Conservation (phyloP, 345 rosid genomes). For the Jatropha curcas region DNA sequence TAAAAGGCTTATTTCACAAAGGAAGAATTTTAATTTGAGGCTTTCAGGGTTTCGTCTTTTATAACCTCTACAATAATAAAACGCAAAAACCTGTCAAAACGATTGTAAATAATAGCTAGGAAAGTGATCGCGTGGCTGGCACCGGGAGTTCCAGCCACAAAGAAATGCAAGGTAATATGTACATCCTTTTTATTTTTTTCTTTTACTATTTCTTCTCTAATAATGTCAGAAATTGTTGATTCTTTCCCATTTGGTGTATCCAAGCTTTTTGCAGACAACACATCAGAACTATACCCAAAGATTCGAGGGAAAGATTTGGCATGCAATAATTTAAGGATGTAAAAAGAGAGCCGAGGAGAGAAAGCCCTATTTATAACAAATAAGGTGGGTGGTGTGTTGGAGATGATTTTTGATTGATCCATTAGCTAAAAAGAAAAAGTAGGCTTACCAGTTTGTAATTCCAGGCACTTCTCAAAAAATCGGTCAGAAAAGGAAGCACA, state of each 20-base stretch:
- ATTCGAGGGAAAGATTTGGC: slow-evolving; percentile 50
- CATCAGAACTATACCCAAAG: slow-evolving; percentile 36
- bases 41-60: slow-evolving; percentile 41
- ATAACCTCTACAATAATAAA: slow-evolving; percentile 43
- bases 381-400: slow-evolving; percentile 49
- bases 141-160: slow-evolving; percentile 40
- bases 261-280: slow-evolving; percentile 55
- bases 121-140: slow-evolving; percentile 56
- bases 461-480: slow-evolving; percentile 39
- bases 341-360: slow-evolving; percentile 23
- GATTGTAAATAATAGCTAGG: no score
- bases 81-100: slow-evolving; percentile 23
- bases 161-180: slow-evolving; percentile 47
- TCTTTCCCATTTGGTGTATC: slow-evolving; percentile 12
- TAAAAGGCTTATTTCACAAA: no score
- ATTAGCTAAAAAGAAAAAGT: slow-evolving; percentile 35
- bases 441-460: slow-evolving; percentile 41
- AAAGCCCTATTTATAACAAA: slow-evolving; percentile 32
- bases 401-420: slow-evolving; percentile 44
- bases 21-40: neutral
- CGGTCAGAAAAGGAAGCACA: slow-evolving; percentile 41
- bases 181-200: neutral
- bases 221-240: no score
- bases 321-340: slow-evolving; percentile 34
- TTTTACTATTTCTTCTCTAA: no score